Base-by-base conservation (phyloP, 371 early-diverging fungal species). In the Cokeromyces recurvatus region DNA sequence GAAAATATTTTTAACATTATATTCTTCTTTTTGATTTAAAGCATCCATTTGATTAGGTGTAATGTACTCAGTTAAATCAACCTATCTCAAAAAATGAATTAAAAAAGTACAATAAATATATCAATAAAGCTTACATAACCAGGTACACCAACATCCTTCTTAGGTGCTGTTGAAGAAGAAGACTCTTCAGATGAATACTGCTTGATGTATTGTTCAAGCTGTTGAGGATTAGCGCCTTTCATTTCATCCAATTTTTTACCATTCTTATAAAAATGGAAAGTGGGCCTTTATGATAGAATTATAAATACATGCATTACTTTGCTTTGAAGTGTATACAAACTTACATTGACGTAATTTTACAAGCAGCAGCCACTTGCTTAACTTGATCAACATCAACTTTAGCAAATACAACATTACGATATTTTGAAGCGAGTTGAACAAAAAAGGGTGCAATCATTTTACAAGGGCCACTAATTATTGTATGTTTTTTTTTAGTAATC, bases 31-130 rank as follows among this genome's bases (percentile, higher is more conserved):
- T 55, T 92, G 86, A 74, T 96, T 96, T 46, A 95, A 69, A 52
- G 92, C 91, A 53, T 91, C 92, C 42, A 92, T 67, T 69, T 92
- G 89, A 42, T 77, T 85, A 29, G 75, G 63, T 4, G 84, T 83
- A 44, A 93, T 78, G 23, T 68, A 76, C 22, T 84, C 78, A 12
- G 81, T 77, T 43, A 92, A 69, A 48, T 89, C 87, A 43, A 60
- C 48, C 79, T 89, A 56, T 14, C n/a, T n/a, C n/a, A n/a, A n/a
- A n/a, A n/a, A n/a, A n/a, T n/a, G n/a, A n/a, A 3, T 11, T 22
- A 19, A 17, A 5, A 7, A 35, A 17, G 4, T 27, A 27, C 15
- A 41, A 15, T 11, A n/a, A n/a, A n/a, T n/a, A n/a, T n/a, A n/a
- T n/a, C n/a, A n/a, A n/a, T n/a, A n/a, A n/a, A 39, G 29, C 68